Conservation (phyloP, 805 yeast species). For the Wickerhamomyces chambardii region DNA sequence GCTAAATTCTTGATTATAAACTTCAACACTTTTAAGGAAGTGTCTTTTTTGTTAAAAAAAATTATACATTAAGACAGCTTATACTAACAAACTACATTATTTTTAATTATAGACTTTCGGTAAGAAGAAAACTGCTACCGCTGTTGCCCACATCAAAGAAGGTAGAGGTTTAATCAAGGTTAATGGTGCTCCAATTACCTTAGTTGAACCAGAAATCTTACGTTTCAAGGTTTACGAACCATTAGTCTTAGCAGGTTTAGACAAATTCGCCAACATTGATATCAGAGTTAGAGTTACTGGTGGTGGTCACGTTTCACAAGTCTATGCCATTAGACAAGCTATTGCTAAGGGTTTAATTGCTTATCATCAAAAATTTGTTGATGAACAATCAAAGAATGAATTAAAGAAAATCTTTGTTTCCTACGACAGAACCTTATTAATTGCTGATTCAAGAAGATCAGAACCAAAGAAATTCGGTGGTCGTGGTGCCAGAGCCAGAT, state of each 20-base stretch:
- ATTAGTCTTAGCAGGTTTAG: slow-evolving; percentile 94
- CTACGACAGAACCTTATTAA: slow-evolving; percentile 99
- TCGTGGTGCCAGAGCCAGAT: slow-evolving; percentile 99
- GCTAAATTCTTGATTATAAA: too few relatives aligned
- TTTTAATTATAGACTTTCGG: slow-evolving; percentile 78
- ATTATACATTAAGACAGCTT: not conserved
- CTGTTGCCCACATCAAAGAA: slow-evolving; percentile 99
- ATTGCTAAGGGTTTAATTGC: slow-evolving; percentile 99
- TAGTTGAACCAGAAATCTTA: slow-evolving; percentile 97
- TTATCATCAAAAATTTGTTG: slow-evolving; percentile 98
- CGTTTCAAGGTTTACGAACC: slow-evolving; percentile 99
- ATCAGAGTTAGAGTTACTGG: slow-evolving; percentile 99
- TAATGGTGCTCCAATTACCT: slow-evolving; percentile 98
- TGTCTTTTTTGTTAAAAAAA: too few relatives aligned
- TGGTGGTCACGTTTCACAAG: slow-evolving; percentile 99
- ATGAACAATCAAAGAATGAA: slow-evolving; percentile 99
- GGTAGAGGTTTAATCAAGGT: slow-evolving; percentile 99
- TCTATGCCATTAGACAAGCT: slow-evolving; percentile 99
- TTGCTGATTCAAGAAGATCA: slow-evolving; percentile 99
- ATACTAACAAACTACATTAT: slow-evolving; percentile 16
- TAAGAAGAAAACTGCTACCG: slow-evolving; percentile 99
- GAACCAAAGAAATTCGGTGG: slow-evolving; percentile 99
- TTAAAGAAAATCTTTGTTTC: slow-evolving; percentile 95
- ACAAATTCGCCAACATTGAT: slow-evolving; percentile 97
- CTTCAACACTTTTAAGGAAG: too few relatives aligned